Percentiles rank a stretch among this genome's conserved stretches.
These are phyloP conservation scores for Forsythia viridissima DNA, from an alignment of 257 asterid genomes.

Conservation along the genomic window DNA sequence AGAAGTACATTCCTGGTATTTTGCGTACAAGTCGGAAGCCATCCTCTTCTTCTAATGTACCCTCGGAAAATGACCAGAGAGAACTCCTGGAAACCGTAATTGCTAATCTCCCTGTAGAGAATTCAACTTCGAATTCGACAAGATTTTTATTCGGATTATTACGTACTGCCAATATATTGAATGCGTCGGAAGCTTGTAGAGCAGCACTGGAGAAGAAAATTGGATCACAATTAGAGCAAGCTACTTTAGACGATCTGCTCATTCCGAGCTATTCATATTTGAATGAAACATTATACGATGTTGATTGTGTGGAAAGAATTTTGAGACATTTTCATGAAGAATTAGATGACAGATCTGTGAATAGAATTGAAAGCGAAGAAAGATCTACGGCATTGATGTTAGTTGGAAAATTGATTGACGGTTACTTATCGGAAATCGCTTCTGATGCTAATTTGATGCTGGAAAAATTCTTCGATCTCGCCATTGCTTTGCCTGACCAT, in stretches of 20 bases:
- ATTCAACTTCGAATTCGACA: conserved; percentile 44
- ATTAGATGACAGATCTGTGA: conserved; percentile 47
- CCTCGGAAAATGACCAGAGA: conserved; percentile 79
- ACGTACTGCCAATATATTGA: conserved; percentile 74
- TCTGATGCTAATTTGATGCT: conserved; percentile 87
- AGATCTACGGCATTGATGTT: conserved; percentile 69
- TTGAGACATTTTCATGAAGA: conserved; percentile 56
- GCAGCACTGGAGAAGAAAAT: conserved; percentile 77
- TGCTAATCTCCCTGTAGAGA: conserved; percentile 60
- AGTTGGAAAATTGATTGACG: conserved; percentile 90
- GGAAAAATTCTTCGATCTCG: conserved; percentile 72
- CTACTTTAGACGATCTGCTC: conserved; percentile 81
- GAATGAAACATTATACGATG: conserved; percentile 89
- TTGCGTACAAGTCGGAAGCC: conserved; percentile 66
- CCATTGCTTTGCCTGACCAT: conserved; percentile 72
- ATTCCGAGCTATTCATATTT: conserved; percentile 94
- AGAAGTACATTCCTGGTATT: conserved; percentile 76
- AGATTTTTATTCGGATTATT: conserved; percentile 72
- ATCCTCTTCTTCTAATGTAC: conserved; percentile 47
- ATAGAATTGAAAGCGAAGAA: conserved; percentile 42
- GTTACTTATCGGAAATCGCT: conserved; percentile 95
- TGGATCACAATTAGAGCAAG: conserved; percentile 81
- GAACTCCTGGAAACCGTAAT: conserved; percentile 76
- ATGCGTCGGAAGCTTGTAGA: conserved; percentile 66
- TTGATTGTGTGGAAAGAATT: conserved; percentile 88